Evolutionary conservation across 2,329 filamentous ascomycete species (phyloP), one percentile per base, ranked within the genome.

Genomic region (Penicillium digitatum): DNA sequence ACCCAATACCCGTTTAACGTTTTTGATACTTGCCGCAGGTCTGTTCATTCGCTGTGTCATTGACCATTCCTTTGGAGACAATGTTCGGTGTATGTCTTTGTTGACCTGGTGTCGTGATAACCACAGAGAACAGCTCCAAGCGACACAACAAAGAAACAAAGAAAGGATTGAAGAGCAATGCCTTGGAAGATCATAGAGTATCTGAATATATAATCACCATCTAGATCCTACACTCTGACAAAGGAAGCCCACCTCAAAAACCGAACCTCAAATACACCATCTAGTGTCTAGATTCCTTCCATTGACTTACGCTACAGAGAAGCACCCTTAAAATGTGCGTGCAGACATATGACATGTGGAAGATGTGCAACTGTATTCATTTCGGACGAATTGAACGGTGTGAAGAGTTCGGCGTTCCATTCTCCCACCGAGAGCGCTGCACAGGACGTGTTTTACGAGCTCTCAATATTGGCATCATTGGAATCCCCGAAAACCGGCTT

Each of bases 401-500:
- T 12, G n/a, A 27, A 42, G 51, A 54, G 22, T 54, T 54, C 2
- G 51, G 51, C 6, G 27, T 35, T 5, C 51, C 51, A 18, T 40
- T 42, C 10, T 12, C 9, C n/a, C 6, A n/a, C 8, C 44, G 51
- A 42, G 12, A 35, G 6, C n/a, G n/a, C 3, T 54, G 51, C 3
- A 22, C 27, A 14, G 35, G 27, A n/a, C 12, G 14, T 27, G 14
- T 32, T 18, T 12, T 48, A 3, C 35, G 44, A 26, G 51, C 24
- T 4, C 12, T 40, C 6, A 40, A 40, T 18, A n/a, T 48, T 7
- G 37, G 51, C 3, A 20, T 42, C 3, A 26, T 34, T n/a, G 44
- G 51, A 12, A 49, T 40, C 5, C 44, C 44, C 0, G 35, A 29
- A 42, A 45, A 79, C 1, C 18, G 35, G 8, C 18, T 54, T 10